Evolutionary conservation across 495 filamentous ascomycete species (phyloP), one percentile per base, ranked within the genome.

Genomic region (Neurospora sp.): DNA sequence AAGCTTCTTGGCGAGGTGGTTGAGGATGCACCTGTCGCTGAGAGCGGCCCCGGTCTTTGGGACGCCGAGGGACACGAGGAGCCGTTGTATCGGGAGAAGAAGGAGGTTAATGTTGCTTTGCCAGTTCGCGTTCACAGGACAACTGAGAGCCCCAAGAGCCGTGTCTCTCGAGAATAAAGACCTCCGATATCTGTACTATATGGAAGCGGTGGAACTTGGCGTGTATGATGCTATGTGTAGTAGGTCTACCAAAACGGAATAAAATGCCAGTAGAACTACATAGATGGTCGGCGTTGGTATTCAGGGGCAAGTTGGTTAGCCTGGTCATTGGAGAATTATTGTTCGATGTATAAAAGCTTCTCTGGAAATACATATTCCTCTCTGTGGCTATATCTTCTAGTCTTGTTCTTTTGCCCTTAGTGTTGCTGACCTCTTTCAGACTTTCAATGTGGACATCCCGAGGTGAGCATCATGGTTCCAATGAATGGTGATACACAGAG

Each of bases 21-120:
- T 48, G 41, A 74, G 9, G 72, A 72, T 7, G 35, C 18, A 38
- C 53, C 61, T 61, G 70, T 39, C 22, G 40, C 53, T 38, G 44
- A 69, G 59, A 69, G 48, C 20, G 74, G 79, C 9, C 20, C 74
- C 65, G 80, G 75, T 0, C 68, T 75, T 31, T 79, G 78, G 78
- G 69, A 74, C 18, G 73, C 80, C 48, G 80, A 78, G 69, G 80
- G 77, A 12, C 76, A 81, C 35, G 77, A 80, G 74, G 80, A 82
- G 68, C 77, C 79, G 16, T 42, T 81, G 48, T 74, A 74, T 59
- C 72, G 74, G 6, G 78, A 73, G 16, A 35, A 42, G 6, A 59
- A 42, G 9, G 75, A 76, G 71, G 45, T 74, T 38, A 68, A 48
- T 42, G 20, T 12, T 20, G 45, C 31, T 61, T 5, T 61, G 42